Percentiles rank a stretch among this genome's conserved stretches.
These are phyloP conservation scores for Dictyostelium brefeldianum DNA, from an alignment of 78 protist species.

Conservation along the genomic window DNA sequence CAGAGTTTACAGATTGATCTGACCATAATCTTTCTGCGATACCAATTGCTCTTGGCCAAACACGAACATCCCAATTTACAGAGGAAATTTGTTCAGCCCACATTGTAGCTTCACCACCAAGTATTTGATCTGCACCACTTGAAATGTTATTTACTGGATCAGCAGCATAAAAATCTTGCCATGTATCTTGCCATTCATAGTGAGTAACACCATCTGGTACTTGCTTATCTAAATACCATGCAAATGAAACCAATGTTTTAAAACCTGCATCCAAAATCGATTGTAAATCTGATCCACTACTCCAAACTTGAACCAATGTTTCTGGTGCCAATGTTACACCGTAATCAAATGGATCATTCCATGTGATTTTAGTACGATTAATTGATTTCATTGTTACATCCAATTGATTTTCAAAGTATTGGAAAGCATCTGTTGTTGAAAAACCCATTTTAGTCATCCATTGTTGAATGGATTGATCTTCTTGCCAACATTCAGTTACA, in stretches of 20 bases:
- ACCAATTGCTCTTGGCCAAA: slow-evolving; percentile 65
- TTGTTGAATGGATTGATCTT: background rate
- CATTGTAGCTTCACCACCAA: slow-evolving; percentile 75
- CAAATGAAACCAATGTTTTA: slow-evolving; percentile 23
- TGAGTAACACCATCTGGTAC: slow-evolving; percentile 43
- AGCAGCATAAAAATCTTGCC: slow-evolving; percentile 73
- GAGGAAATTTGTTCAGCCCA: slow-evolving; percentile 52
- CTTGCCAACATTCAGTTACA: slow-evolving; percentile 90
- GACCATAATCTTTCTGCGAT: slow-evolving; percentile 75
- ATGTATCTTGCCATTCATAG: slow-evolving; percentile 81
- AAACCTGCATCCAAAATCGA: slow-evolving; percentile 23
- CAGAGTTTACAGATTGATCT: background rate
- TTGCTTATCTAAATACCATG: slow-evolving; percentile 61
- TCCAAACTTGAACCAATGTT: slow-evolving; percentile 53
- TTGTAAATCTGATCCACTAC: background rate
- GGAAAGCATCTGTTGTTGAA: slow-evolving; percentile 41
- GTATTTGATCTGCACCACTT: background rate
- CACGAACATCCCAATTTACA: slow-evolving; percentile 66
- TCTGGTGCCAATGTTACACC: background rate
- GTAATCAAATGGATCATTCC: slow-evolving; percentile 72
- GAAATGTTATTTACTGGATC: slow-evolving; percentile 29
- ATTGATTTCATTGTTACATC: background rate
- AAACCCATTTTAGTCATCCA: slow-evolving; percentile 78
- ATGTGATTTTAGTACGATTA: slow-evolving; percentile 58
- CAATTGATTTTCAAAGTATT: slow-evolving; percentile 46